phyloP scores from a whole-genome alignment of 768 basidiomycete genomes.

The Tylopilus felleus region DNA sequence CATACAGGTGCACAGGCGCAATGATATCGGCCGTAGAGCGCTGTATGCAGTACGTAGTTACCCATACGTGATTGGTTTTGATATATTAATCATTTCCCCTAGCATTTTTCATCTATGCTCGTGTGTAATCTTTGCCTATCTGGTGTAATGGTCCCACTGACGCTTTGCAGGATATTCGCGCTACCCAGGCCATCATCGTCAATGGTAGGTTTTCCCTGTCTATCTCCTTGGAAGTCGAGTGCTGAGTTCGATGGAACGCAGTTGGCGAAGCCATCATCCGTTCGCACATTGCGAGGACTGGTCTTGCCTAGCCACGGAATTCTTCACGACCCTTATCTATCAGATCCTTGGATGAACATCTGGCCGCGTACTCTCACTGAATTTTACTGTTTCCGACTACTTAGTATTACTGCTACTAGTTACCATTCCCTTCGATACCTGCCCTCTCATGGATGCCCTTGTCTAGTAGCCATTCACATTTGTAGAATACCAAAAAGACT shows the following conservation, averaged over 20 bases:
- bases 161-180: constrained; percentile 53
- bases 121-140: constrained; percentile 33
- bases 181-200: constrained; percentile 62
- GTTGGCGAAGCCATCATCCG: constrained; percentile 68
- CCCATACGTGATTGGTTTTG: background rate
- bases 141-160: background rate
- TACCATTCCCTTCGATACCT: constrained; percentile 29
- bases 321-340: constrained; percentile 5
- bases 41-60: constrained; percentile 57
- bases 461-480: constrained; percentile 20
- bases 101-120: constrained; percentile 75
- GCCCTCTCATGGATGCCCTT: constrained; percentile 17
- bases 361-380: constrained; percentile 3
- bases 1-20: constrained; percentile 65
- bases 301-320: constrained; percentile 30
- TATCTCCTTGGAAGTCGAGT: background rate
- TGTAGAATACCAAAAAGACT: constrained; percentile 19
- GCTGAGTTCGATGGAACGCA: constrained; percentile 23
- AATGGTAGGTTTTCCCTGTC: constrained; percentile 45
- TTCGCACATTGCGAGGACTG: constrained; percentile 57
- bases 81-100: constrained; percentile 8
- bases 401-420: constrained; percentile 24
- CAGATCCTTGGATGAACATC: constrained; percentile 12
- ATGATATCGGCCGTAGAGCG: constrained; percentile 55
- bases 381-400: constrained; percentile 14